Base-by-base conservation (phyloP, 2,329 filamentous ascomycete genomes). In the Neoscytalidium dimidiatum region DNA sequence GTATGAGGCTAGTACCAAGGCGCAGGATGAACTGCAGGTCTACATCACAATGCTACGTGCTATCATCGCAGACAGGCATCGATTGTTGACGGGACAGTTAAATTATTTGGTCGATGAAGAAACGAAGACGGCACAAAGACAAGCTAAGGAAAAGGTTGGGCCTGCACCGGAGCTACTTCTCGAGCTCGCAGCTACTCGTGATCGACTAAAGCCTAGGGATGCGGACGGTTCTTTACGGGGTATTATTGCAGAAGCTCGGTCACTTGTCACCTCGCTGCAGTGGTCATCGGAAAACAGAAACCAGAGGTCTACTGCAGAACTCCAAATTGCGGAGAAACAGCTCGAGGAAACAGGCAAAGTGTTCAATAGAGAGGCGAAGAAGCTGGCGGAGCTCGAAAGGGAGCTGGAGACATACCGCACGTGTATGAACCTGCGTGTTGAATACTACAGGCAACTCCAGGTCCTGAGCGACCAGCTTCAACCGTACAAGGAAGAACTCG, bases 361-460 rank as follows among this genome's bases (percentile, higher is more conserved):
- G 48, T 77, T 80, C 41, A 76, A 78, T 2, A 78, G 81, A 21
- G 86, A 89, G 71, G 78, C 78, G 3, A 88, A 87, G 69, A 75
- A 78, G 17, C 73, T 84, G 3, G 73, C 73, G 4, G 80, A 77
- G 9, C 71, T 89, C 13, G 88, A 92, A 67, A 86, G 86, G 66
- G 94, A 97, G 74, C 80, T 92, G 5, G 89, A 94, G 52, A 80
- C 88, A 29, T 95, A 96, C 74, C 90, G 88, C 29, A 82, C 84
- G 17, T 87, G 90, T 0, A 94, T 96, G 87, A 98, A 98, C 71
- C 84, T 88, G 41, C 89, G 95, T 14, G 79, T 97, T 0, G 92
- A 95, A 65, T 98, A 93, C 74, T 98, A 98, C 74, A 88, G 90
- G 4, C 93, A 97, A 72, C 83, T 98, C 11, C 95, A 98, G 73